phyloP scores from a whole-genome alignment of 257 asterid genomes.

The Dorcoceras hygrometricum region DNA sequence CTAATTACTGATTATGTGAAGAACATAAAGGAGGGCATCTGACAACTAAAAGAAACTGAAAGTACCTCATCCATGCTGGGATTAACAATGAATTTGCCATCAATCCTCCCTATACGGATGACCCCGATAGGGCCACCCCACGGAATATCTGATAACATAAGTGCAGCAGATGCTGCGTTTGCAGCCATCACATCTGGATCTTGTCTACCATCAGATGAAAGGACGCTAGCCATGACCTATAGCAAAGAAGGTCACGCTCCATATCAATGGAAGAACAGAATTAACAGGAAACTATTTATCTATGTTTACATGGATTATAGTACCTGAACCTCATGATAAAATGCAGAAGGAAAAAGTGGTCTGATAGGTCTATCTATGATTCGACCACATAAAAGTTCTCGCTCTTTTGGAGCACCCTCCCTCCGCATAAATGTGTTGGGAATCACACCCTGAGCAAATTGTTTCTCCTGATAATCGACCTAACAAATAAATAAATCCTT shows the following conservation, averaged over 20 bases:
- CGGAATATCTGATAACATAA: conserved; percentile 93
- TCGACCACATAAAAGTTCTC: conserved; percentile 94
- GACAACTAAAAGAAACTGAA: conserved; percentile 10
- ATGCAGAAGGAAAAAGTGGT: conserved; percentile 93
- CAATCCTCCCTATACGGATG: conserved; percentile 82
- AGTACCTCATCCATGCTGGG: conserved; percentile 95
- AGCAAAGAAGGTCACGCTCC: conserved; percentile 8
- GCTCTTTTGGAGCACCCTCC: conserved; percentile 98
- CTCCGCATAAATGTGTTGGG: conserved; percentile 88
- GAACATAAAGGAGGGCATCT: not conserved
- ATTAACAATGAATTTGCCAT: conserved; percentile 74
- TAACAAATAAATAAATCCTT: conserved; percentile 29
- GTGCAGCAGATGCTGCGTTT: conserved; percentile 95
- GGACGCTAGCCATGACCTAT: conserved; percentile 90
- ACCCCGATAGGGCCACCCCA: conserved; percentile 99
- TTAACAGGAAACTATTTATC: conserved; percentile 13
- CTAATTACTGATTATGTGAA: not conserved
- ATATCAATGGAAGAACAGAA: conserved; percentile 17
- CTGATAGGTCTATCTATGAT: conserved; percentile 91
- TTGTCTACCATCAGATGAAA: conserved; percentile 89
- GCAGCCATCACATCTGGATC: conserved; percentile 99
- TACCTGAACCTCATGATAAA: conserved; percentile 98
- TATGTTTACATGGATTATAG: conserved; percentile 11
- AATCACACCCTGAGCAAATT: conserved; percentile 87
- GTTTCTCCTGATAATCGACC: conserved; percentile 99